Conservation (phyloP, 2,329 filamentous ascomycete species). For the Coniochaeta pulveracea region DNA sequence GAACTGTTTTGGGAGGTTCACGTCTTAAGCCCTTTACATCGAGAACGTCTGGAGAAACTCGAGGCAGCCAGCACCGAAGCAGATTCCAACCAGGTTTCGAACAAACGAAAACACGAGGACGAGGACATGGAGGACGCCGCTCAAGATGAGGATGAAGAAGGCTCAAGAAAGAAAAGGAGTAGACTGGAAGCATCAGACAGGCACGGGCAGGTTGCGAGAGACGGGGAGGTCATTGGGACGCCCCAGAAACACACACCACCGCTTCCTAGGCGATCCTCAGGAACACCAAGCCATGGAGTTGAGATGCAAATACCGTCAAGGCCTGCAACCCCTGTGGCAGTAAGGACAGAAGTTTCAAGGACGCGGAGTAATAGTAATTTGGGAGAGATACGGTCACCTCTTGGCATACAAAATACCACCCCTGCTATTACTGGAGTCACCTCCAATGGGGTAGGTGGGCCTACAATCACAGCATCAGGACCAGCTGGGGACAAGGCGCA, state of each 20-base stretch:
- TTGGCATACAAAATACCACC: too few relatives aligned
- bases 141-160: conserved; percentile 13
- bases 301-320: conserved; percentile 54
- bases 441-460: too few relatives aligned
- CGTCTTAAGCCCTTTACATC: conserved; percentile 35
- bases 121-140: conserved; percentile 22
- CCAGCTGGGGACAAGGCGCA: conserved; percentile 8
- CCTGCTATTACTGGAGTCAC: too few relatives aligned
- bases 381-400: conserved; percentile 28
- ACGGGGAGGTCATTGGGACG: neutral
- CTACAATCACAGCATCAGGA: conserved; percentile 4
- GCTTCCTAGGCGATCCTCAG: conserved; percentile 34
- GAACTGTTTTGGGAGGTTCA: conserved; percentile 60
- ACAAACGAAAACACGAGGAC: conserved; percentile 18
- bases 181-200: conserved; percentile 19
- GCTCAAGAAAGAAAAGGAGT: conserved; percentile 32
- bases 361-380: conserved; percentile 20
- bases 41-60: conserved; percentile 19
- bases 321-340: conserved; percentile 45
- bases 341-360: conserved; percentile 13
- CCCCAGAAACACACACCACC: conserved; percentile 23
- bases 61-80: conserved; percentile 6
- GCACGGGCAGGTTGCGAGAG: neutral
- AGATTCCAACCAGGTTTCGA: conserved; percentile 4
- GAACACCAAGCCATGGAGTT: conserved; percentile 41